These are phyloP conservation scores for Porcisia deanei DNA, from an alignment of 208 protist genomes.

Conservation along the genomic window DNA sequence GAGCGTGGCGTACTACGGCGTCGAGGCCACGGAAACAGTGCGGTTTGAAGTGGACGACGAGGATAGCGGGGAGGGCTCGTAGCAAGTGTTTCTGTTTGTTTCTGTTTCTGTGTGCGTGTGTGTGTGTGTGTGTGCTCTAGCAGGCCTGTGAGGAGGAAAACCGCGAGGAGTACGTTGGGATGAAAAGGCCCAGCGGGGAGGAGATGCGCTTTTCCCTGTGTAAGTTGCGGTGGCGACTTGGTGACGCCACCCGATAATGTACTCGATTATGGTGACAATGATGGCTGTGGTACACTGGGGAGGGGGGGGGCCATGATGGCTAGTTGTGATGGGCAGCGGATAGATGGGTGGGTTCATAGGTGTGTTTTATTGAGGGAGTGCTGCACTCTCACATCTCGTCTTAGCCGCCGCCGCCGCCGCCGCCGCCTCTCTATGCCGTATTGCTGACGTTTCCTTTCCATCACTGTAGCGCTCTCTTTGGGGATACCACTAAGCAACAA, in stretches of 20 bases:
- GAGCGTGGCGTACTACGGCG: conserved; percentile 33
- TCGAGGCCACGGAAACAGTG: conserved; percentile 27
- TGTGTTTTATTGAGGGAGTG: neutral
- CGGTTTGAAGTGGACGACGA: conserved; percentile 27
- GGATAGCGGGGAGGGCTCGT: neutral
- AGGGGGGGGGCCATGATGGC: neutral
- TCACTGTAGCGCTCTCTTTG: neutral
- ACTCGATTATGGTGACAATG: neutral
- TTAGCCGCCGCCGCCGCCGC: neutral
- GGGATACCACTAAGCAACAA: neutral
- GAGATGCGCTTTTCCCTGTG: neutral
- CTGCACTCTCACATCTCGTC: neutral
- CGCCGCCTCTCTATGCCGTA: neutral
- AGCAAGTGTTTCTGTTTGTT: neutral
- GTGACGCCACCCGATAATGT: neutral
- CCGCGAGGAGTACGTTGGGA: neutral
- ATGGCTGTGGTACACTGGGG: neutral
- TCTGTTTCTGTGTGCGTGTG: neutral
- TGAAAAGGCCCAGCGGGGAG: too few species aligned
- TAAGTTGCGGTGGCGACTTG: neutral
- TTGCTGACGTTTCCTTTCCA: neutral
- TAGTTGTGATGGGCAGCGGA: neutral
- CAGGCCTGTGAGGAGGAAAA: neutral
- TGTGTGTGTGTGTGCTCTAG: neutral
- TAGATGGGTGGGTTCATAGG: too few species aligned